phyloP scores from a whole-genome alignment of 1,139 yeast genomes.

The Kurtzmaniella quercitrusa region DNA sequence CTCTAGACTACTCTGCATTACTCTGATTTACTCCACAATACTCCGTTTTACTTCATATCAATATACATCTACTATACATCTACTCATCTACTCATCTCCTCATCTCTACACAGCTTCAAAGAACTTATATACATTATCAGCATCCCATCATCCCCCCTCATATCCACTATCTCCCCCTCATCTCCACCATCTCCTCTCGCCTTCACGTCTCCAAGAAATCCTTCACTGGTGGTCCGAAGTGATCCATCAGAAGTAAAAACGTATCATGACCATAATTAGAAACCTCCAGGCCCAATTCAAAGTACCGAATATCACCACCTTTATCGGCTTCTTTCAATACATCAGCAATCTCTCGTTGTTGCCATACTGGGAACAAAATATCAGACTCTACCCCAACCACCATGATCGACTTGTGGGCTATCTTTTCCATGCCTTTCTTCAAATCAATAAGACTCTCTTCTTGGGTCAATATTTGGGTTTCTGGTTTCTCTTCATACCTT shows the following conservation, averaged over 20 bases:
- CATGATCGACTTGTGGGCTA: constrained; percentile 62
- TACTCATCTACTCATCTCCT: no score
- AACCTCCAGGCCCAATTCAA: constrained; percentile 70
- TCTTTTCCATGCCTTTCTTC: constrained; percentile 56
- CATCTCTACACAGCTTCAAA: no score
- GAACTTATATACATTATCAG: no score
- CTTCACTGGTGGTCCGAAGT: constrained; percentile 75
- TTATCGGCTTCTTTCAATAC: constrained; percentile 41
- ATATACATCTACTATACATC: no score
- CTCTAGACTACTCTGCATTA: no score
- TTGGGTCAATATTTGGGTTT: constrained; percentile 32
- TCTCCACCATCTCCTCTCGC: not conserved
- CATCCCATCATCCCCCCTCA: no score
- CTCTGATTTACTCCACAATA: no score
- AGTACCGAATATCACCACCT: constrained; percentile 44
- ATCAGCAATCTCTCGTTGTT: constrained; percentile 76
- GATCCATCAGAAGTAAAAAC: constrained; percentile 69
- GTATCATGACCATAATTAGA: constrained; percentile 91
- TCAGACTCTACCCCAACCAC: constrained; percentile 92
- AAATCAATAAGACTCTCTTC: constrained; percentile 62
- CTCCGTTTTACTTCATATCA: no score
- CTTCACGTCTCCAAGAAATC: constrained; percentile 40
- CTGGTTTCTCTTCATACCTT: constrained; percentile 53
- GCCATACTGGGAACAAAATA: constrained; percentile 91
- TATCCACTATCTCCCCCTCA: no score